Conservation (phyloP, 192 early-diverging fungal genomes). For the Coemansia sp. region DNA sequence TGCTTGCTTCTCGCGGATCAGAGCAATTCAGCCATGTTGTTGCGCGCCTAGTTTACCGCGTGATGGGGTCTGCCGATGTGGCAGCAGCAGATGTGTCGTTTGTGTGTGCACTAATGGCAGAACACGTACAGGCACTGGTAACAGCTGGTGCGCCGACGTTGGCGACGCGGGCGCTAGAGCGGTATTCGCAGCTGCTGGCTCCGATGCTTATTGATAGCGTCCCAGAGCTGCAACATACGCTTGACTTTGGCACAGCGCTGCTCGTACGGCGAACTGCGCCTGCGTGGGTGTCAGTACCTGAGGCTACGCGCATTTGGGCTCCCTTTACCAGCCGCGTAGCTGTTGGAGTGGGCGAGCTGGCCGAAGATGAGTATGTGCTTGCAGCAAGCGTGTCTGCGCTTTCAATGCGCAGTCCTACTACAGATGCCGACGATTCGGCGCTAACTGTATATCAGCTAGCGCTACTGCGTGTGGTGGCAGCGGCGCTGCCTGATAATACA, state of each 20-base stretch:
- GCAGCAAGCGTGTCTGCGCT: background rate
- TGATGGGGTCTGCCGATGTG: background rate
- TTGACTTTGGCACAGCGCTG: slow-evolving; percentile 15
- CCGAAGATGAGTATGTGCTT: background rate
- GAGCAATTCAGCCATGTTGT: slow-evolving; percentile 10
- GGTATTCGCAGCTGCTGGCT: slow-evolving; percentile 9
- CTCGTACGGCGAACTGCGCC: slow-evolving; percentile 21
- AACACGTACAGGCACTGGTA: background rate
- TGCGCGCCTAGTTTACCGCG: slow-evolving; percentile 7
- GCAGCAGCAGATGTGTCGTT: slow-evolving; percentile 7
- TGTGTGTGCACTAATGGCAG: slow-evolving; percentile 16
- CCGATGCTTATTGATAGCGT: background rate
- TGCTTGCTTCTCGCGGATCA: slow-evolving; percentile 27
- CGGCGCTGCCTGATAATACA: slow-evolving; percentile 8
- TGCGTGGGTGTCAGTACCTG: slow-evolving; percentile 5
- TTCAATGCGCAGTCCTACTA: background rate
- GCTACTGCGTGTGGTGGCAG: slow-evolving; percentile 14
- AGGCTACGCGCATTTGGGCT: slow-evolving; percentile 20
- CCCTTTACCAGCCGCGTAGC: slow-evolving; percentile 14
- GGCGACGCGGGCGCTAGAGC: slow-evolving; percentile 5
- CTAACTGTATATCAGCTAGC: slow-evolving; percentile 4
- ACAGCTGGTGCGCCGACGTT: background rate
- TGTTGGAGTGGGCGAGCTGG: background rate
- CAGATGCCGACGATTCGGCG: background rate
- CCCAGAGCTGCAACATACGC: slow-evolving; percentile 7